These are phyloP conservation scores for Eragrostis curvula DNA, from an alignment of 176 grass and related monocot species.

Conservation along the genomic window DNA sequence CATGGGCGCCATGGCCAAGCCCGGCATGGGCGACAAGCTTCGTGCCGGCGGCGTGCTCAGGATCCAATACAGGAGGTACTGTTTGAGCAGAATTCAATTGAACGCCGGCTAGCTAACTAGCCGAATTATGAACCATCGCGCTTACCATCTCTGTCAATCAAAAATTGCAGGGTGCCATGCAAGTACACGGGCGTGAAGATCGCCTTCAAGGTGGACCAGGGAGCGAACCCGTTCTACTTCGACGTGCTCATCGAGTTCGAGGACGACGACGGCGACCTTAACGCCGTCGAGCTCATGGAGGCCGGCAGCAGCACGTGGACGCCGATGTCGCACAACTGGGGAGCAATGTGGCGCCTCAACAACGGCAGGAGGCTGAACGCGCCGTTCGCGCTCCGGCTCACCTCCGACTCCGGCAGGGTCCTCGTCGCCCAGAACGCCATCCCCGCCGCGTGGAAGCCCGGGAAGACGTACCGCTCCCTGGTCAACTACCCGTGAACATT, in stretches of 20 bases:
- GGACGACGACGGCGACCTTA: constrained; percentile 76
- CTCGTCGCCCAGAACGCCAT: constrained; percentile 61
- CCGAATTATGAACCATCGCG: neutral
- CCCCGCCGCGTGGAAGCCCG: constrained; percentile 57
- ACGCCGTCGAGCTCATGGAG: constrained; percentile 54
- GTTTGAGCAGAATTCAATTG: neutral
- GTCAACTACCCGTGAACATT: constrained; percentile 56
- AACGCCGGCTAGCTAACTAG: neutral
- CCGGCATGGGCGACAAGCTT: constrained; percentile 59
- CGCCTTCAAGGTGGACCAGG: constrained; percentile 69
- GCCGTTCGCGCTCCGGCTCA: constrained; percentile 72
- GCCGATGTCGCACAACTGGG: constrained; percentile 73
- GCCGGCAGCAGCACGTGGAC: constrained; percentile 45
- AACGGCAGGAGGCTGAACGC: constrained; percentile 51
- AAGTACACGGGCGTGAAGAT: constrained; percentile 57
- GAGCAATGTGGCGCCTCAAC: constrained; percentile 61
- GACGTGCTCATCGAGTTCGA: constrained; percentile 76
- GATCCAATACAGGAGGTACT: constrained; percentile 47
- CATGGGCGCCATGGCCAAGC: constrained; percentile 72
- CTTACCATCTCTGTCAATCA: neutral
- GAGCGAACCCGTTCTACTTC: constrained; percentile 67
- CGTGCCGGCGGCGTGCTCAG: constrained; percentile 62
- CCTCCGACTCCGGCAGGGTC: constrained; percentile 64
- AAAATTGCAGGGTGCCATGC: constrained; percentile 56
- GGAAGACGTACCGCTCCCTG: constrained; percentile 56